Conservation (phyloP, 352 stramenopile genomes). For the Phytophthora vignae region DNA sequence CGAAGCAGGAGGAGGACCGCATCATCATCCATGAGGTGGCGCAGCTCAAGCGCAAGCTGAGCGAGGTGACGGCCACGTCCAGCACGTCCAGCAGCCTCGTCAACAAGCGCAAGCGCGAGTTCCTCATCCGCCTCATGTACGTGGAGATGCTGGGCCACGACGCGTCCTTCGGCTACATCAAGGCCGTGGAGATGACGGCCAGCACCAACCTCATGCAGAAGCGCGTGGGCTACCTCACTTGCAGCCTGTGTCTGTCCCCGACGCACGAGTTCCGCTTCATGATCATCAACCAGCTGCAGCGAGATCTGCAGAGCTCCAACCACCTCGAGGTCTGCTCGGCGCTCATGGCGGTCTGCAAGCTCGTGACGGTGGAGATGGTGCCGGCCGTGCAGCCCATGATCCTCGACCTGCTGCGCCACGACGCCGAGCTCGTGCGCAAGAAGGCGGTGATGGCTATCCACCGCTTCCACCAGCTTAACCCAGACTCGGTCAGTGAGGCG, state of each 20-base stretch:
- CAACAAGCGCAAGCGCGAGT: conserved; percentile 99
- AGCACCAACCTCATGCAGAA: conserved; percentile 99
- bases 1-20: conserved; percentile 99
- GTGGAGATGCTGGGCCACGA: conserved; percentile 99
- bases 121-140: conserved; percentile 99
- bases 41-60: conserved; percentile 97
- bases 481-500: conserved; percentile 89
- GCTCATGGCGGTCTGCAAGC: conserved; percentile 95
- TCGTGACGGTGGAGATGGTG: conserved; percentile 99
- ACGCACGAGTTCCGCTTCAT: conserved; percentile 99
- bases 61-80: conserved; percentile 81
- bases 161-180: conserved; percentile 99
- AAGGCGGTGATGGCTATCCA: conserved; percentile 99
- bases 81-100: conserved; percentile 76
- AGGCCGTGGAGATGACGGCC: conserved; percentile 97
- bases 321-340: conserved; percentile 96
- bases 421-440: conserved; percentile 98
- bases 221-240: conserved; percentile 97
- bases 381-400: conserved; percentile 96
- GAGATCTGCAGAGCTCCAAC: conserved; percentile 92
- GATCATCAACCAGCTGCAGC: conserved; percentile 99
- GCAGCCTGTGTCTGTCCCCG: conserved; percentile 94
- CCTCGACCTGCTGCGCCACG: conserved; percentile 95
- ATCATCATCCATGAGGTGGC: conserved; percentile 98
- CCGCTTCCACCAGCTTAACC: conserved; percentile 98